phyloP scores from a whole-genome alignment of 192 early-diverging fungal genomes.

The Umbelopsis vinacea region DNA sequence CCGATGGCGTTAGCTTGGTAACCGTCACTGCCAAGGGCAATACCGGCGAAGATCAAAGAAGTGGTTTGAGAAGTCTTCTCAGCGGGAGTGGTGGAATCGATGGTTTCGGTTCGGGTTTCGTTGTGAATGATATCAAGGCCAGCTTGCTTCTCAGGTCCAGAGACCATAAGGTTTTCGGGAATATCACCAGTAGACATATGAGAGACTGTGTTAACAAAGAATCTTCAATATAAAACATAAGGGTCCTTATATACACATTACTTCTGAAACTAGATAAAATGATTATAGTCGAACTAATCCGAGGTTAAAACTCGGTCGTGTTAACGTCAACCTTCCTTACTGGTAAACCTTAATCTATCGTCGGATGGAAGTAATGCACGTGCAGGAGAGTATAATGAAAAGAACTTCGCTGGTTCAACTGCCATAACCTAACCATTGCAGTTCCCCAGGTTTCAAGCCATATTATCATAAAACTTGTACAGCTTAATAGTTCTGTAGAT shows the following conservation, averaged over 20 bases:
- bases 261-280: not conserved
- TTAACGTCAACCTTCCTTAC: not conserved
- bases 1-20: slow-evolving; percentile 55
- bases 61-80: slow-evolving; percentile 26
- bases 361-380: too few relatives aligned
- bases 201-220: not conserved
- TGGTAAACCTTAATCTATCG: not conserved
- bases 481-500: too few relatives aligned
- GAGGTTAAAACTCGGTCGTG: not conserved
- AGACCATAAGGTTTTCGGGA: not conserved
- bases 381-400: too few relatives aligned
- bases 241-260: not conserved
- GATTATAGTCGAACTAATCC: not conserved
- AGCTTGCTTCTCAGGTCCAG: not conserved
- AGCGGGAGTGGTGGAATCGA: not conserved
- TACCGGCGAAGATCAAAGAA: slow-evolving; percentile 34
- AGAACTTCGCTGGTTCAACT: not conserved
- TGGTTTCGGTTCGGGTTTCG: not conserved
- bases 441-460: too few relatives aligned
- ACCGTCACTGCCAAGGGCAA: slow-evolving; percentile 52
- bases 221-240: not conserved
- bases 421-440: too few relatives aligned
- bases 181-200: not conserved
- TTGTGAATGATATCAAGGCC: not conserved
- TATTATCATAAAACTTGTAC: too few relatives aligned